These are phyloP conservation scores for Hanseniaspora hatyaiensis DNA, from an alignment of 805 yeast species.

Conservation along the genomic window DNA sequence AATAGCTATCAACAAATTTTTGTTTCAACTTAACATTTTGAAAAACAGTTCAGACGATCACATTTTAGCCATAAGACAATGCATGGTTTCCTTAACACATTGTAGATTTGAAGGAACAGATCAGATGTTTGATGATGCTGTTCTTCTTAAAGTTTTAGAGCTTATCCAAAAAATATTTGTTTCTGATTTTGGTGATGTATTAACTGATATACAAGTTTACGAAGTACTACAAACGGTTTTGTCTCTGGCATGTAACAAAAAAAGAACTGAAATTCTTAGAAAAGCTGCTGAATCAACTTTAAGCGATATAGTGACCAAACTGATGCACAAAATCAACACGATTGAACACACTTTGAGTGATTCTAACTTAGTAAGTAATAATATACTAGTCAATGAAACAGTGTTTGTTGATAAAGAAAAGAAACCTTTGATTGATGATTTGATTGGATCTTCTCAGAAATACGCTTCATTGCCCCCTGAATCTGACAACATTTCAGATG, in stretches of 20 bases:
- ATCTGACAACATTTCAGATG: not conserved
- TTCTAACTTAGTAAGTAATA: constrained; percentile 38
- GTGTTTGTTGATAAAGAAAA: constrained; percentile 13
- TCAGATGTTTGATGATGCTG: constrained; percentile 83
- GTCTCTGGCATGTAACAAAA: constrained; percentile 81
- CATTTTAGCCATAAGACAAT: constrained; percentile 40
- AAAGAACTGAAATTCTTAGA: constrained; percentile 79
- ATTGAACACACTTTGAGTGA: constrained; percentile 34
- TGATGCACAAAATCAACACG: constrained; percentile 49
- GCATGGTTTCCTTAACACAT: constrained; percentile 59
- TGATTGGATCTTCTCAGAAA: constrained; percentile 17
- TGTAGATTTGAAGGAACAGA: constrained; percentile 94
- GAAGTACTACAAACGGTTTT: constrained; percentile 87
- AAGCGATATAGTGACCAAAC: constrained; percentile 52
- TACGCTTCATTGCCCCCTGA: constrained; percentile 14
- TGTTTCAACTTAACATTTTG: constrained; percentile 54
- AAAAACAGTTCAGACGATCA: constrained; percentile 46
- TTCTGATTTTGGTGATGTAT: constrained; percentile 36
- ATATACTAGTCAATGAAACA: constrained; percentile 25
- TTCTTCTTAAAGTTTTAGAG: constrained; percentile 67
- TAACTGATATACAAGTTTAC: constrained; percentile 70
- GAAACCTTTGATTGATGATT: constrained; percentile 15
- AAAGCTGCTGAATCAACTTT: constrained; percentile 79
- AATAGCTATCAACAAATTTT: constrained; percentile 59
- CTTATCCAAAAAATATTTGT: constrained; percentile 33